Evolutionary conservation across 768 basidiomycete species (phyloP).

Genomic region (Sistotremastrum suecicum): DNA sequence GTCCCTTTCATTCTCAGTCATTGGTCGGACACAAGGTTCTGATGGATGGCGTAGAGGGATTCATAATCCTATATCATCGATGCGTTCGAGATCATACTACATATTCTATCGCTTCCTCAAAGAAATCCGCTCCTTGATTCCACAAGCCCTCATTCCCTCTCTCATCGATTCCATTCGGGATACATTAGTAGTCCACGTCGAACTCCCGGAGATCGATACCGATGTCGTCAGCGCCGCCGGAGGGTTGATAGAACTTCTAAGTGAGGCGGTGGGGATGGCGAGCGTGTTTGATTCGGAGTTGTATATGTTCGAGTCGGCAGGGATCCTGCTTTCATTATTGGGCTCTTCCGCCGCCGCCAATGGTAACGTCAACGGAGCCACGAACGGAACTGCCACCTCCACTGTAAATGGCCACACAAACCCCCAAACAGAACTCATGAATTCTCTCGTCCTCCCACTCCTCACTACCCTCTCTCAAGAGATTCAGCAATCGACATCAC

Average conservation of each 20-base stretch:
- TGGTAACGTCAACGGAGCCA: no score
- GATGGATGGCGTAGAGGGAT: conserved; percentile 46
- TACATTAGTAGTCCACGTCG: conserved; percentile 58
- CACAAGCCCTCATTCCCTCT: conserved; percentile 49
- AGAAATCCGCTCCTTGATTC: conserved; percentile 66
- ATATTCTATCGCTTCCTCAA: conserved; percentile 88
- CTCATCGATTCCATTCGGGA: conserved; percentile 69
- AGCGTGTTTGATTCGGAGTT: conserved; percentile 77
- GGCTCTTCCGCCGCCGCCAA: no score
- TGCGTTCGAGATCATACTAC: conserved; percentile 75
- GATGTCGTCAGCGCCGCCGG: conserved; percentile 73
- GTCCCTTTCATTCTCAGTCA: conserved; percentile 13
- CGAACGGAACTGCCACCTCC: no score
- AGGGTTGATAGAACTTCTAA: conserved; percentile 41
- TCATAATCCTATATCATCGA: conserved; percentile 56
- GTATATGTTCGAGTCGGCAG: conserved; percentile 87
- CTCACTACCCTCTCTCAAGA: conserved; percentile 73
- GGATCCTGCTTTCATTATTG: conserved; percentile 70
- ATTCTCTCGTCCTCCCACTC: conserved; percentile 54
- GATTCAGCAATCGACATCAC: conserved; percentile 38
- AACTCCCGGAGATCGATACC: conserved; percentile 65
- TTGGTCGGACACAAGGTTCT: background rate
- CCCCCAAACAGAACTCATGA: conserved; percentile 43
- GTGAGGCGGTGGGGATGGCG: conserved; percentile 66
- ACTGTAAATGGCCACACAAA: conserved; percentile 10